Evolutionary conservation across 176 grass and related monocot species (phyloP), one percentile per base, ranked within the genome.

Genomic region (Pontederia paniculata): DNA sequence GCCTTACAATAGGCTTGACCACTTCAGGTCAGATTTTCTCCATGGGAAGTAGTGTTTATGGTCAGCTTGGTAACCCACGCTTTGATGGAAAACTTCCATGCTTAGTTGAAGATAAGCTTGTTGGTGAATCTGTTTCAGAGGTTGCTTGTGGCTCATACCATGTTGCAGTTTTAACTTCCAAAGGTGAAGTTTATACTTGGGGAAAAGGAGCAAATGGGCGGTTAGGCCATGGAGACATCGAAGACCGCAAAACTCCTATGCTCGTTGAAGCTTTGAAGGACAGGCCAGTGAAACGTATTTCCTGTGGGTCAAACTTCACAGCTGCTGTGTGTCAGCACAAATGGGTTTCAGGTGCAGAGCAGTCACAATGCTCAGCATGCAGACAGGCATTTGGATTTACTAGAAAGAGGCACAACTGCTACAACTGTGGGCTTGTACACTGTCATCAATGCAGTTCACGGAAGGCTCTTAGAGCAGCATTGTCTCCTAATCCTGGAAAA

Each of bases 371-470:
- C 41, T 81, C 86, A 2, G 68, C 86, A 45, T 97, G 93, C 60
- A 88, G 93, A 57, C 93, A 82, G 54, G 82, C 93, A 74, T 97
- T 97, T 72, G 93, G 93, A 25, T 97, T 97, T 70, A 97, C 93
- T 55, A 63, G 93, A 19, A 97, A 97, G 75, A 81, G 86, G 73
- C 93, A 97, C 78, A 97, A 88, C 48, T 97, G 93, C 67, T 97
- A 97, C 53, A 87, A 97, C 31, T 97, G 93, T 72, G 93, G 93
- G 7, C 73, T 97, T 59, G 86, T 97, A 49, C 93, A 97, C 59
- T 97, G 93, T 45, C 86, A 97, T 76, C 72, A 80, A 12, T 97
- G 93, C 53, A 97, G 93, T 31, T 97, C 93, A 50, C 90, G 82
- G 57, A 97, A 90, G 23, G 93, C 93, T 50, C 22, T 87, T 19